Evolutionary conservation across 1,284 basidiomycete species (phyloP), one percentile per base, ranked within the genome.

Genomic region (Irpex sp.): DNA sequence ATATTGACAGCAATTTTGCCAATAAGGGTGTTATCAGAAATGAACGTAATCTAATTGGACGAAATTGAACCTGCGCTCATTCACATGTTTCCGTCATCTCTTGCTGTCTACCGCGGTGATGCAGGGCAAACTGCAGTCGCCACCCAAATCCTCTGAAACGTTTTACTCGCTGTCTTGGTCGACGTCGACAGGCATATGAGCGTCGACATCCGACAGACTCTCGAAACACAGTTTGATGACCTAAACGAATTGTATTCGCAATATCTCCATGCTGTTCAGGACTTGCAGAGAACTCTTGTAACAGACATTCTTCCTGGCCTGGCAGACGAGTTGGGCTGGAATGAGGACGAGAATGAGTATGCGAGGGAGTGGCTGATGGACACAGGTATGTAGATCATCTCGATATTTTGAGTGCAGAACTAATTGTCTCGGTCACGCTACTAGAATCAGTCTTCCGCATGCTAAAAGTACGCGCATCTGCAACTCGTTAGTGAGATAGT

Each of bases 361-460:
- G 81, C 83, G 26, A 77, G 72, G 50, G 79, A 82, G 69, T 91
- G 87, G 87, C 74, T 90, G 54, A 73, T 78, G 53, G 89, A 91
- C 76, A 81, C 79, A 26, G 64, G 72, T 74, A 67, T 60, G 70
- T 68, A 9, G 1, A 57, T 50, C 39, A 54, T 35, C 61, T 59
- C 50, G 61, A 56, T 39, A 43, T 19, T 47, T 54, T 57, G 60
- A 47, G 39, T 58, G 59, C 31, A 26, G 36, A 51, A 37, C 21
- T 64, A 15, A 26, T 19, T 58, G n/a, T 4, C n/a, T 36, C 13
- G 49, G 19, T 55, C n/a, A 4, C 11, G 57, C 47, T 26, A 39
- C 43, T 70, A 90, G 88, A 76, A 36, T 81, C 87, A 8, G 74
- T 90, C 31, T 91, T 91, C 74, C 86, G 87, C 67, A 81, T 87